phyloP scores from a whole-genome alignment of 495 filamentous ascomycete genomes.

The Talaromyces proteolyticus region DNA sequence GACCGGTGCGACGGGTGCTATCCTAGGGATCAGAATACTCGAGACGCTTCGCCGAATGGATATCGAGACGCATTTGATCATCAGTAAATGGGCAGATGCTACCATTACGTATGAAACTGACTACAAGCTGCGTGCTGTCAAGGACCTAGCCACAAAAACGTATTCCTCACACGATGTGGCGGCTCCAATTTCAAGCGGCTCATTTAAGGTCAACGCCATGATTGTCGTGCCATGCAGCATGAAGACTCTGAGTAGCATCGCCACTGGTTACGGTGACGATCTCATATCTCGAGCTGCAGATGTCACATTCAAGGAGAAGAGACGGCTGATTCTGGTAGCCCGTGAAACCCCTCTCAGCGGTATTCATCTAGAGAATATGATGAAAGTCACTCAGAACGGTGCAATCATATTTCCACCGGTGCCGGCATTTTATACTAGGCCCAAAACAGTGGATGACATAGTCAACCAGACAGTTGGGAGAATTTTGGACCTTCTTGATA shows the following conservation, averaged over 20 bases:
- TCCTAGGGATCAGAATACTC: constrained; percentile 30
- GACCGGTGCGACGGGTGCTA: constrained; percentile 34
- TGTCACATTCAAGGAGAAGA: constrained; percentile 40
- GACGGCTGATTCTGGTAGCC: constrained; percentile 31
- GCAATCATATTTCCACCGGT: constrained; percentile 38
- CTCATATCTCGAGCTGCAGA: constrained; percentile 41
- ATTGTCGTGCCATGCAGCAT: constrained; percentile 35
- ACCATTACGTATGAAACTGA: constrained; percentile 39
- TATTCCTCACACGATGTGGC: constrained; percentile 32
- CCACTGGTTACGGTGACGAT: constrained; percentile 30
- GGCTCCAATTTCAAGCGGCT: constrained; percentile 28
- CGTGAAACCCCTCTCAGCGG: constrained; percentile 39
- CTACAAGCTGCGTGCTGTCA: constrained; percentile 22
- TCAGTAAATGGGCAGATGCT: constrained; percentile 31
- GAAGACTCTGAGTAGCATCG: constrained; percentile 31
- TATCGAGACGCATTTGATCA: constrained; percentile 36
- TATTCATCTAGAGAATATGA: constrained; percentile 42
- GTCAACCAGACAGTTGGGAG: constrained; percentile 36
- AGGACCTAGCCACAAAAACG: no score
- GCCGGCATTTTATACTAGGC: constrained; percentile 35
- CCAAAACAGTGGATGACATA: constrained; percentile 28
- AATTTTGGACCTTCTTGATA: constrained; percentile 40
- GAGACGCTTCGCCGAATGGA: constrained; percentile 27
- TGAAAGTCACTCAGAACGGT: constrained; percentile 25
- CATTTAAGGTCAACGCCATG: constrained; percentile 33